phyloP scores from a whole-genome alignment of 179 eudicot genomes.

The Spinacia oleracea region DNA sequence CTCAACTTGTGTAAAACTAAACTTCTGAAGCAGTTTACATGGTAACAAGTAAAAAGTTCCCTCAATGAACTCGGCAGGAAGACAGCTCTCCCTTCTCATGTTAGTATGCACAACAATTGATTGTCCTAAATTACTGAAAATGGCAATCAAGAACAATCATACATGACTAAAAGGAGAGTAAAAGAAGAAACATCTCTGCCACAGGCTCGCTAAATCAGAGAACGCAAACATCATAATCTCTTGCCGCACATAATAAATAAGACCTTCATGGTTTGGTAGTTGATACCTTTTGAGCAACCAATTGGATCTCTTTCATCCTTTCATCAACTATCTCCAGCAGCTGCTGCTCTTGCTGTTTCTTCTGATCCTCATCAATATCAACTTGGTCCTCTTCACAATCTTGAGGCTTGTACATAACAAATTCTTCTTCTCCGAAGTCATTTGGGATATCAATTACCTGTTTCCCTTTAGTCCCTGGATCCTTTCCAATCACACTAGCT shows the following conservation, averaged over 20 bases:
- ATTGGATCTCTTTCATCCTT: slow-evolving; percentile 58
- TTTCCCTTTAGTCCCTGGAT: slow-evolving; percentile 60
- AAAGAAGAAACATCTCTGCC: background rate
- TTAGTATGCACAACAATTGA: background rate
- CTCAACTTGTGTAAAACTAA: background rate
- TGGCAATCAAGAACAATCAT: slow-evolving; percentile 2
- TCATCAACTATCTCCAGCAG: slow-evolving; percentile 66
- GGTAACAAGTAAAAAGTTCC: background rate
- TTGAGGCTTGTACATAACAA: slow-evolving; percentile 70
- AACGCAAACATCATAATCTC: background rate
- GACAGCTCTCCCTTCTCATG: background rate
- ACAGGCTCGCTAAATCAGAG: background rate
- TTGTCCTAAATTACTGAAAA: background rate
- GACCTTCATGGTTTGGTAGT: background rate
- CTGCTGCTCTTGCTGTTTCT: slow-evolving; percentile 57
- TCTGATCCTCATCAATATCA: slow-evolving; percentile 55
- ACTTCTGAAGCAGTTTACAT: slow-evolving; percentile 1
- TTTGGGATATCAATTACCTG: slow-evolving; percentile 62
- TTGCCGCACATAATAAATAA: background rate
- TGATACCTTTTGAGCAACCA: slow-evolving; percentile 40
- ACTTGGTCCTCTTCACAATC: slow-evolving; percentile 39
- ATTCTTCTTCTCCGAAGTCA: slow-evolving; percentile 61
- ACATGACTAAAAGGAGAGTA: background rate
- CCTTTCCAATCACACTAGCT: slow-evolving; percentile 70
- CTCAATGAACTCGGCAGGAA: background rate